phyloP scores from a whole-genome alignment of 441 rosid species.

The Flueggea neowawraea region DNA sequence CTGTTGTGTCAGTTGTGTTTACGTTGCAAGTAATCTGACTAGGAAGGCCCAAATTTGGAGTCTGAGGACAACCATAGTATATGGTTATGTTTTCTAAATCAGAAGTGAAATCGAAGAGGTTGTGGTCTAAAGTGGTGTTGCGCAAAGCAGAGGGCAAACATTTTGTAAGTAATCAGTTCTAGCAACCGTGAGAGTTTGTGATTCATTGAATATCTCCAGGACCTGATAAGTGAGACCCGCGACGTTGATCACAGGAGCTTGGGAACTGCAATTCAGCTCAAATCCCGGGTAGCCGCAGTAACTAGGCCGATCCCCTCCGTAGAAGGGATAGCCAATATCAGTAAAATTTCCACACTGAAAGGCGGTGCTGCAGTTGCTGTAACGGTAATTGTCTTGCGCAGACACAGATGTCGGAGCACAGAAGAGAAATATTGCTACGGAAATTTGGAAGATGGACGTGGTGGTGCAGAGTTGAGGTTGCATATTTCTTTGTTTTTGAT shows the following conservation, averaged over 20 bases:
- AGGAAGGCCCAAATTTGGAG: no score
- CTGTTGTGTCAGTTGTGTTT: no score
- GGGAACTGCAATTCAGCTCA: conserved; percentile 7
- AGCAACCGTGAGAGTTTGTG: not conserved
- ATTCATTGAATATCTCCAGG: conserved; percentile 1
- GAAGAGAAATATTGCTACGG: not conserved
- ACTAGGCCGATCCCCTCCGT: conserved; percentile 4
- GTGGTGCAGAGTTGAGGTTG: no score
- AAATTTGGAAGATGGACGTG: not conserved
- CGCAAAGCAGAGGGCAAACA: conserved; percentile 2
- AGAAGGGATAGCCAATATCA: conserved; percentile 16
- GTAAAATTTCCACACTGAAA: conserved; percentile 15
- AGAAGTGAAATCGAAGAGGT: not conserved
- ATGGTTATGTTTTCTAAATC: conserved; percentile 4
- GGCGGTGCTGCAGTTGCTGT: conserved; percentile 10
- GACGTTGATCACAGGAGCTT: conserved; percentile 5
- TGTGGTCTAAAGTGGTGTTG: conserved; percentile 2
- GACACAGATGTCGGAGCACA: not conserved
- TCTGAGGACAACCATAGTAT: conserved; percentile 10
- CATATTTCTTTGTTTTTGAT: no score
- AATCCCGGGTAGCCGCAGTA: conserved; percentile 19
- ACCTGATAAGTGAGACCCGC: conserved; percentile 3
- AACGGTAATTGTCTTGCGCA: not conserved
- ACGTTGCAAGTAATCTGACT: no score
- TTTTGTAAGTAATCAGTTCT: conserved; percentile 7